phyloP scores from a whole-genome alignment of 495 filamentous ascomycete genomes.

The Bacidia rubella region DNA sequence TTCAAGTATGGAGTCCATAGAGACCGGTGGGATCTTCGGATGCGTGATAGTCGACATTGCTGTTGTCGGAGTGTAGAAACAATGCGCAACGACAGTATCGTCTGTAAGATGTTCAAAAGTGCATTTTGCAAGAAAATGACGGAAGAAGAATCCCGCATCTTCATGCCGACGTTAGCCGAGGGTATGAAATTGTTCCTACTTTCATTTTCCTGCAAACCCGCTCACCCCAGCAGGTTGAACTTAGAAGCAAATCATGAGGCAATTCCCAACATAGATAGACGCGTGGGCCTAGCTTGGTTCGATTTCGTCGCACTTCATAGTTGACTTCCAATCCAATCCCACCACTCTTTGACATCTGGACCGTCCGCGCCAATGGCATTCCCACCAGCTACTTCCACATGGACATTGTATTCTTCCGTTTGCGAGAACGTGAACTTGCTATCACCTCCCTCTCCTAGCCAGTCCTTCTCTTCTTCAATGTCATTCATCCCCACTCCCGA shows the following conservation, averaged over 20 bases:
- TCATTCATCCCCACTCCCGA: slow-evolving; percentile 49
- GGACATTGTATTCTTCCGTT: slow-evolving; percentile 69
- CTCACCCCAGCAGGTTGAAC: too few relatives aligned
- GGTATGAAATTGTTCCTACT: too few relatives aligned
- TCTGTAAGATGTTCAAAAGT: too few relatives aligned
- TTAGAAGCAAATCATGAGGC: too few relatives aligned
- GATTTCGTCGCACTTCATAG: too few relatives aligned
- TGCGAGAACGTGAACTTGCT: slow-evolving; percentile 65
- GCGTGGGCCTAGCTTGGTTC: too few relatives aligned
- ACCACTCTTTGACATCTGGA: slow-evolving; percentile 65
- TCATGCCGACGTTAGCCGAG: background rate
- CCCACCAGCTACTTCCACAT: slow-evolving; percentile 66
- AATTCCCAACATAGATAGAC: too few relatives aligned
- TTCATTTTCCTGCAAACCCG: too few relatives aligned
- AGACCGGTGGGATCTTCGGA: slow-evolving; percentile 40
- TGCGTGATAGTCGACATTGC: slow-evolving; percentile 37
- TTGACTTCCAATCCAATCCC: slow-evolving; percentile 66
- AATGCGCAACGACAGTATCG: background rate
- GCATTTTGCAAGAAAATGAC: too few relatives aligned
- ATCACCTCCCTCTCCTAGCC: slow-evolving; percentile 66
- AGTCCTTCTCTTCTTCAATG: slow-evolving; percentile 56
- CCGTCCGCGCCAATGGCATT: slow-evolving; percentile 59
- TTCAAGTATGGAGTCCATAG: slow-evolving; percentile 45
- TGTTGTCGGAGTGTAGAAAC: background rate
- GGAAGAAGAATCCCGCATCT: background rate